These are phyloP conservation scores for Colletotrichum sp. DNA, from an alignment of 2,329 filamentous ascomycete species.

Conservation along the genomic window DNA sequence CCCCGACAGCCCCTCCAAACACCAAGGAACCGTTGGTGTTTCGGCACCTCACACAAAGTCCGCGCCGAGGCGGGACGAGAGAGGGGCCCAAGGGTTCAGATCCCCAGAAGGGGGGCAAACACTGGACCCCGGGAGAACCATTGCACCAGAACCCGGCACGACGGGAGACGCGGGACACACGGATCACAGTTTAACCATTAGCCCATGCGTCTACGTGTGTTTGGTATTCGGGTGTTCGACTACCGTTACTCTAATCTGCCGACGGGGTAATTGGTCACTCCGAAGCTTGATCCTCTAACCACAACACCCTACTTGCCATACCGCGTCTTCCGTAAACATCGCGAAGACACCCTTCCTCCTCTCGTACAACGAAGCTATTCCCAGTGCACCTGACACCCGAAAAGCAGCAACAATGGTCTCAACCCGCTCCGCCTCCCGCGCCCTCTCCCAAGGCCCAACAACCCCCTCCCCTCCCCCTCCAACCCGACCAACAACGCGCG, in stretches of 20 bases:
- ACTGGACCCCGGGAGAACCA: background rate
- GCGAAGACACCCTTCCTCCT: background rate
- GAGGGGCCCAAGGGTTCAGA: background rate
- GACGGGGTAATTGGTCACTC: background rate
- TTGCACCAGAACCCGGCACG: background rate
- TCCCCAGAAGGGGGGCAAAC: background rate
- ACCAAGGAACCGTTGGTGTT: background rate
- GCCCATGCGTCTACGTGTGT: background rate
- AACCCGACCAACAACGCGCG: background rate
- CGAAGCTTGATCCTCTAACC: background rate
- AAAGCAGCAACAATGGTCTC: slow-evolving; percentile 36
- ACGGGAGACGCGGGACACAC: background rate
- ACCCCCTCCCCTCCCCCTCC: slow-evolving; percentile 21
- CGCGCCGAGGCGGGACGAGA: background rate
- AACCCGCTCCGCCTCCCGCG: slow-evolving; percentile 39
- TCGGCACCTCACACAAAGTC: background rate
- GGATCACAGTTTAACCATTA: background rate
- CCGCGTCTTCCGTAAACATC: background rate
- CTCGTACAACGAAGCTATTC: background rate
- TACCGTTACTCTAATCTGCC: background rate
- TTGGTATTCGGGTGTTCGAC: background rate
- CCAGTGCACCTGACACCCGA: background rate
- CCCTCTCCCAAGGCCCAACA: slow-evolving; percentile 26
- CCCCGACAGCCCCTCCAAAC: background rate
- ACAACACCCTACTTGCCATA: background rate